Evolutionary conservation across 768 basidiomycete species (phyloP).

Genomic region (Suillus hirtellus): DNA sequence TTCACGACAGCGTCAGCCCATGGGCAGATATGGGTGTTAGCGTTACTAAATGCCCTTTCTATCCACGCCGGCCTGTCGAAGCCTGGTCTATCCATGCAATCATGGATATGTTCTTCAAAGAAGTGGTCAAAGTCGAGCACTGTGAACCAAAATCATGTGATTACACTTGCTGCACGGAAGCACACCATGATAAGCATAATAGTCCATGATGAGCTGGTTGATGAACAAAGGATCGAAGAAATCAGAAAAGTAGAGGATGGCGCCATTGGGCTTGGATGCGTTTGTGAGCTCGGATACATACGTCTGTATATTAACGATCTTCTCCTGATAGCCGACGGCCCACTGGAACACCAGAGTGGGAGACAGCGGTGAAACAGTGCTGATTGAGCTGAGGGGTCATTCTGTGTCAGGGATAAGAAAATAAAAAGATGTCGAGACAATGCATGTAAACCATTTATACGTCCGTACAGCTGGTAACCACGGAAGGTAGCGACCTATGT

Average conservation of each 20-base stretch:
- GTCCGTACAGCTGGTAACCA: neutral
- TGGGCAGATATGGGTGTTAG: slow-evolving; percentile 37
- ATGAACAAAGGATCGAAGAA: slow-evolving; percentile 51
- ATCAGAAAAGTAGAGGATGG: slow-evolving; percentile 43
- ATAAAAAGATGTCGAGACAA: neutral
- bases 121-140: slow-evolving; percentile 59
- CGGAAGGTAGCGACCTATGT: neutral
- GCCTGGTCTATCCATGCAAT: slow-evolving; percentile 33
- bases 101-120: slow-evolving; percentile 42
- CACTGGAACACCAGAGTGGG: slow-evolving; percentile 45
- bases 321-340: slow-evolving; percentile 35
- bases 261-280: slow-evolving; percentile 31
- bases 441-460: neutral
- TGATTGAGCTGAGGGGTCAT: neutral
- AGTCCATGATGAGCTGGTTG: slow-evolving; percentile 56
- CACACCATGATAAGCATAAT: slow-evolving; percentile 52
- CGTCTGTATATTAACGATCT: slow-evolving; percentile 46
- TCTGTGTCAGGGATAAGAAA: slow-evolving; percentile 16
- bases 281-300: slow-evolving; percentile 49
- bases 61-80: slow-evolving; percentile 46
- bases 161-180: neutral
- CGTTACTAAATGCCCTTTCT: slow-evolving; percentile 28
- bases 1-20: slow-evolving; percentile 49
- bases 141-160: slow-evolving; percentile 35
- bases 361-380: slow-evolving; percentile 43